These are phyloP conservation scores for Durio zibethinus DNA, from an alignment of 345 rosid genomes.

Conservation along the genomic window DNA sequence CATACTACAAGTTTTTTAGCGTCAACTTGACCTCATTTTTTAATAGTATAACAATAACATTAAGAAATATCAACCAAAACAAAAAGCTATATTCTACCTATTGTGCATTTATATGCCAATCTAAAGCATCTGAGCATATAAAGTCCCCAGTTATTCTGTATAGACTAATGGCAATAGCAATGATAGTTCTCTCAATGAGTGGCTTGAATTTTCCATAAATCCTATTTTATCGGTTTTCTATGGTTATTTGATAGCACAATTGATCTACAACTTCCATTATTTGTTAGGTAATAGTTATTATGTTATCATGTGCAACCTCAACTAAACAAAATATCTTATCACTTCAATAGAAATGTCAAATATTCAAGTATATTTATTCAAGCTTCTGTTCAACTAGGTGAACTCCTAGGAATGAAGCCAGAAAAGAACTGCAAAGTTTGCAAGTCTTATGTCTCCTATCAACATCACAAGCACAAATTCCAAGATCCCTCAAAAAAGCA, in stretches of 20 bases:
- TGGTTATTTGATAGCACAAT: neutral
- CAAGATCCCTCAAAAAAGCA: neutral
- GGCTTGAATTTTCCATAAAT: neutral
- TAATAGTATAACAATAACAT: neutral
- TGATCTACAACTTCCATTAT: neutral
- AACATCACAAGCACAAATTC: neutral
- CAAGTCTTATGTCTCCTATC: neutral
- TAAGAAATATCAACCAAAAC: neutral
- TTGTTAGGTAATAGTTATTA: neutral
- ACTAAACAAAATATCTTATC: neutral
- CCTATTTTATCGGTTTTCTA: neutral
- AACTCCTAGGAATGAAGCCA: neutral
- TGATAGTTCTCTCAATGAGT: neutral
- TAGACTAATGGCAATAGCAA: neutral
- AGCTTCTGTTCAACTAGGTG: neutral
- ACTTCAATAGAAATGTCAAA: neutral
- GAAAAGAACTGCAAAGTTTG: neutral
- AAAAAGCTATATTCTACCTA: neutral
- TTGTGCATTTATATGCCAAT: neutral
- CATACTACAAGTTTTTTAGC: neutral
- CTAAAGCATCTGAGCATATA: neutral
- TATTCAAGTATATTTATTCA: neutral
- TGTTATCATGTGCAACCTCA: neutral
- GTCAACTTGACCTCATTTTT: neutral
- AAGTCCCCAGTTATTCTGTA: neutral